phyloP scores from a whole-genome alignment of 78 protist species.

The Tieghemostelium lacteum region DNA sequence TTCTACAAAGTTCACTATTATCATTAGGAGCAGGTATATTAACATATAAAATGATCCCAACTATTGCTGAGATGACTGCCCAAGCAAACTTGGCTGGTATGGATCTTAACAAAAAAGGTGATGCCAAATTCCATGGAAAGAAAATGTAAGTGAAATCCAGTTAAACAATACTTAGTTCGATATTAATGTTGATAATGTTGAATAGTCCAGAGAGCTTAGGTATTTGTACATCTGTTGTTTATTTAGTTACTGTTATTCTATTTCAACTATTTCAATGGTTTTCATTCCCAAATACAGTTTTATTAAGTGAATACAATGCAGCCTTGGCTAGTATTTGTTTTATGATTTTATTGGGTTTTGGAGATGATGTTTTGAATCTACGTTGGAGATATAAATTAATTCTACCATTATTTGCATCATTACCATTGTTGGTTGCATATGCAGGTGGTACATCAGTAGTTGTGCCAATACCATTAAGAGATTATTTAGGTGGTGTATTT shows the following conservation, averaged over 20 bases:
- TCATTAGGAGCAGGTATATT: conserved; percentile 68
- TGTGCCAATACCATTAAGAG: conserved; percentile 36
- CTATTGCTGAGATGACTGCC: conserved; percentile 43
- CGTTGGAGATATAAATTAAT: conserved; percentile 92
- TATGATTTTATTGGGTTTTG: conserved; percentile 98
- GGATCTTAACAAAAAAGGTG: conserved; percentile 71
- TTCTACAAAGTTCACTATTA: conserved; percentile 25
- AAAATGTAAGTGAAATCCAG: conserved; percentile 31
- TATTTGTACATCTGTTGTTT: conserved; percentile 82
- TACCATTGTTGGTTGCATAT: conserved; percentile 96
- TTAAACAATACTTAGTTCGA: background rate
- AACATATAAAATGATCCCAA: conserved; percentile 40
- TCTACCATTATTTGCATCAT: conserved; percentile 93
- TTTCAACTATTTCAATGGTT: conserved; percentile 83
- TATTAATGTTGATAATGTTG: background rate
- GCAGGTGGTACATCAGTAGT: conserved; percentile 87
- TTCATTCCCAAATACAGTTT: conserved; percentile 62
- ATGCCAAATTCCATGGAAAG: conserved; percentile 21
- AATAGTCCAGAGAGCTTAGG: conserved; percentile 94
- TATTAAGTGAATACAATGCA: conserved; percentile 87
- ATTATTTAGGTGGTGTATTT: background rate
- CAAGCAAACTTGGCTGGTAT: conserved; percentile 48
- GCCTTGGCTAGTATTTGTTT: conserved; percentile 89
- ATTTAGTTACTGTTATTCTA: conserved; percentile 82
- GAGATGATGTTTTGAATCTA: conserved; percentile 98